phyloP scores from a whole-genome alignment of 805 yeast genomes.

The Kuraishia cidri region DNA sequence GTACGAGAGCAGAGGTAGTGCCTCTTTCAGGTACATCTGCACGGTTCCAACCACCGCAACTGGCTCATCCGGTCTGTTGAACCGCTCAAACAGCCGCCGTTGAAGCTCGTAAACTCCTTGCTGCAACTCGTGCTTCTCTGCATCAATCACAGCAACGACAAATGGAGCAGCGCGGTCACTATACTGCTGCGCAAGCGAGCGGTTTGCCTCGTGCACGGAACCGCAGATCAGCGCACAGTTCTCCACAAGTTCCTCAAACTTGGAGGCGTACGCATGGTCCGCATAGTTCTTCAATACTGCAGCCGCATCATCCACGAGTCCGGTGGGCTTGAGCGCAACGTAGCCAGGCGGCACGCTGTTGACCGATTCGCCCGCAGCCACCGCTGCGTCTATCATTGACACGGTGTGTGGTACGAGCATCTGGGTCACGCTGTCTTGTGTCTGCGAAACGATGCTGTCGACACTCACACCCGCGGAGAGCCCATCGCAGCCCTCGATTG shows the following conservation, averaged over 20 bases:
- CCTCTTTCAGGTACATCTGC: constrained; percentile 82
- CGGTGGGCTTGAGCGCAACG: constrained; percentile 91
- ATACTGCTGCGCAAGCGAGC: constrained; percentile 32
- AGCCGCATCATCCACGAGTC: constrained; percentile 72
- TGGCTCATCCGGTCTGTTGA: constrained; percentile 50
- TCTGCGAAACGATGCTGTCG: constrained; percentile 53
- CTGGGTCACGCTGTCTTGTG: constrained; percentile 56
- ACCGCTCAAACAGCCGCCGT: constrained; percentile 66
- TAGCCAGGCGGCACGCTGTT: constrained; percentile 83
- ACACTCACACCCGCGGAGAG: constrained; percentile 36
- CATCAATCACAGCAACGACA: constrained; percentile 77
- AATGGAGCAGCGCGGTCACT: constrained; percentile 67
- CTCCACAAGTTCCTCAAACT: constrained; percentile 51
- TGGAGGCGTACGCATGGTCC: constrained; percentile 33
- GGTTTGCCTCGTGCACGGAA: constrained; percentile 45
- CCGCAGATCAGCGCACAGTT: constrained; percentile 61
- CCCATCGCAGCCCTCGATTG: constrained; percentile 91
- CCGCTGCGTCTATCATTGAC: constrained; percentile 35
- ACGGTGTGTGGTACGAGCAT: constrained; percentile 68
- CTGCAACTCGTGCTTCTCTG: constrained; percentile 84
- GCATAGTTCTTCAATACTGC: constrained; percentile 57
- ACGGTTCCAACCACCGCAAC: constrained; percentile 81
- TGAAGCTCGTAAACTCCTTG: constrained; percentile 88
- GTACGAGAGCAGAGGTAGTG: constrained; percentile 46
- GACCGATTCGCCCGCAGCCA: constrained; percentile 28